These are phyloP conservation scores for Salix exigua DNA, from an alignment of 345 rosid genomes.

Conservation along the genomic window DNA sequence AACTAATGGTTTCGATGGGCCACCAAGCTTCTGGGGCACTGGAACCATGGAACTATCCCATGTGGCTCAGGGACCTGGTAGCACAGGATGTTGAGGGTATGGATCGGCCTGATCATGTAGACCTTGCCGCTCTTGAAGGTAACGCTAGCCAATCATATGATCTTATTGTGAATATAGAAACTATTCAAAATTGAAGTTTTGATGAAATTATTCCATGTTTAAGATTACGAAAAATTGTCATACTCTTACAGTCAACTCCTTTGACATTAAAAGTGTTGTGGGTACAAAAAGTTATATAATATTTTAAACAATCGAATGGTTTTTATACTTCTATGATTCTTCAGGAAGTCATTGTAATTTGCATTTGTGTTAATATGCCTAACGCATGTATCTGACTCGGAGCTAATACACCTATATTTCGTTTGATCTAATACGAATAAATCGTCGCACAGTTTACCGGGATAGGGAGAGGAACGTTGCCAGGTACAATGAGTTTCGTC, in stretches of 20 bases:
- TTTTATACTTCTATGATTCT: too few species aligned
- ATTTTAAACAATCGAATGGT: too few species aligned
- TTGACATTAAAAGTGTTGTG: too few species aligned
- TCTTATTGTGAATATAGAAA: too few species aligned
- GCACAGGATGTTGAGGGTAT: constrained; percentile 39
- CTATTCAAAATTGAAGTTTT: too few species aligned
- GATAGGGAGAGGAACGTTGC: constrained; percentile 62
- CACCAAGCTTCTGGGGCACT: constrained; percentile 61
- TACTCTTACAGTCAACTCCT: too few species aligned
- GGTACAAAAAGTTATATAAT: too few species aligned
- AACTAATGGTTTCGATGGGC: constrained; percentile 60
- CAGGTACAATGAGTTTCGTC: constrained; percentile 51
- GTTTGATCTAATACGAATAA: background rate
- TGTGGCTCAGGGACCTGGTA: constrained; percentile 41
- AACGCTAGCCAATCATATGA: background rate
- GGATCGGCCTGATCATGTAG: constrained; percentile 45
- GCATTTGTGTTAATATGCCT: background rate
- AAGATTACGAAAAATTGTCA: too few species aligned
- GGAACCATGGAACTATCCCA: constrained; percentile 56
- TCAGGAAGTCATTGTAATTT: background rate
- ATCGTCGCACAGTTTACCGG: constrained; percentile 38
- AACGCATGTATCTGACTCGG: background rate
- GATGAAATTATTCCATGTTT: too few species aligned
- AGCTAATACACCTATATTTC: background rate
- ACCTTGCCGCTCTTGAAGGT: constrained; percentile 57